Conservation (phyloP, 768 basidiomycete genomes). For the Trametes punicea region DNA sequence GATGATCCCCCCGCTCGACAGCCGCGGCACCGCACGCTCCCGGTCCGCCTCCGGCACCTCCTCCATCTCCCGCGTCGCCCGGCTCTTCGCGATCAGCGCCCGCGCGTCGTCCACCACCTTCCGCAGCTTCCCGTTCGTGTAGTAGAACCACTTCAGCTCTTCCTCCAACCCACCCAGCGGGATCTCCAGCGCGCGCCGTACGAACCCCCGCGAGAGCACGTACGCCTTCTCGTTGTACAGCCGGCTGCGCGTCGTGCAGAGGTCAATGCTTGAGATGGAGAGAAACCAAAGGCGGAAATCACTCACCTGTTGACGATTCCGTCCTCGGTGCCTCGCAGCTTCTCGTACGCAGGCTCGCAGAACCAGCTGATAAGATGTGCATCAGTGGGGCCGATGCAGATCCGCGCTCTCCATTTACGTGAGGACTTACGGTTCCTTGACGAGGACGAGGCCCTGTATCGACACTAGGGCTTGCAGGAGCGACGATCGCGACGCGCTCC, state of each 20-base stretch:
- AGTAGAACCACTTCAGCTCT: slow-evolving; percentile 76
- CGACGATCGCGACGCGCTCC: slow-evolving; percentile 82
- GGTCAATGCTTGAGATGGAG: slow-evolving; percentile 3
- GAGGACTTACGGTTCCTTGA: slow-evolving; percentile 79
- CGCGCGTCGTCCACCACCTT: slow-evolving; percentile 67
- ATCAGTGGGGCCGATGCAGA: neutral
- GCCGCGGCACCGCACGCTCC: slow-evolving; percentile 63
- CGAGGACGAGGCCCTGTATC: slow-evolving; percentile 90
- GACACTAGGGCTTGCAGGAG: slow-evolving; percentile 90
- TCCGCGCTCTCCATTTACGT: neutral
- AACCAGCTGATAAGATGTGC: slow-evolving; percentile 56
- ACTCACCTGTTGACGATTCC: slow-evolving; percentile 79
- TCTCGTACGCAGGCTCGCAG: slow-evolving; percentile 93
- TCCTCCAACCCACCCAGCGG: slow-evolving; percentile 67
- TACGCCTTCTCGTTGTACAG: slow-evolving; percentile 93
- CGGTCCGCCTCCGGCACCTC: slow-evolving; percentile 29
- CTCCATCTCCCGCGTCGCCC: slow-evolving; percentile 33
- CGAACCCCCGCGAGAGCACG: slow-evolving; percentile 84
- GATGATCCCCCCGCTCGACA: slow-evolving; percentile 78
- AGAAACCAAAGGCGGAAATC: neutral
- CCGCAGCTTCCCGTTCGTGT: slow-evolving; percentile 55
- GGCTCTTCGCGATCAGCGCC: slow-evolving; percentile 68
- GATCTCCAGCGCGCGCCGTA: slow-evolving; percentile 82
- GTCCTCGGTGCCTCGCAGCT: slow-evolving; percentile 85
- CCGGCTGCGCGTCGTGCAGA: slow-evolving; percentile 49